Evolutionary conservation across 441 rosid genomes (phyloP).

Genomic region (Populus hybrid): DNA sequence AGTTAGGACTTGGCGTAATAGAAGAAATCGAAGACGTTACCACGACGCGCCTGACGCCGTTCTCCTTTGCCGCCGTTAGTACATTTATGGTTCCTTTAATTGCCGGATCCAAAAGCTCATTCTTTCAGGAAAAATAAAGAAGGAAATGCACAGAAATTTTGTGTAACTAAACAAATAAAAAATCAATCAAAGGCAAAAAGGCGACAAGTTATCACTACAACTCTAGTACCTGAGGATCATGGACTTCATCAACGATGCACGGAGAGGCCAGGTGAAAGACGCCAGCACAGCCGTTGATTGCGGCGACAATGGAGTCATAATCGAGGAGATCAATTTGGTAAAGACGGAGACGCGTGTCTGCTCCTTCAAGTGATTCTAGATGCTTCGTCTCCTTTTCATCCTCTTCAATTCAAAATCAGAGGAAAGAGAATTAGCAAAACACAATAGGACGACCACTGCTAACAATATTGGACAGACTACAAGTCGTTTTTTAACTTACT

Average conservation of each 20-base stretch:
- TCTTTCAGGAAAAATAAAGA: constrained; percentile 30
- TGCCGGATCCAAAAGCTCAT: constrained; percentile 78
- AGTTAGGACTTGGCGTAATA: constrained; percentile 71
- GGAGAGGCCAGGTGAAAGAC: constrained; percentile 95
- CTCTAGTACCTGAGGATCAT: constrained; percentile 59
- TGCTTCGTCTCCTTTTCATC: constrained; percentile 82
- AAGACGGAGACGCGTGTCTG: constrained; percentile 68
- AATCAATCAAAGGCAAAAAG: neutral
- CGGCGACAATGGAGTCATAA: constrained; percentile 57
- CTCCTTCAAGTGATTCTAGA: constrained; percentile 68
- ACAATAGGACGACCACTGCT: no score
- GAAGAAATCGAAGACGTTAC: constrained; percentile 78
- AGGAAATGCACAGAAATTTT: neutral
- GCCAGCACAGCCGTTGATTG: constrained; percentile 63
- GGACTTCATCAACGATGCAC: constrained; percentile 67
- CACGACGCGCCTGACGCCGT: constrained; percentile 73
- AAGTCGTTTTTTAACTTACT: constrained; percentile 26
- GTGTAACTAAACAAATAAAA: neutral
- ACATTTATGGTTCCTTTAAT: constrained; percentile 78
- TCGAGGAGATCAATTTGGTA: constrained; percentile 80
- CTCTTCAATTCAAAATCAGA: constrained; percentile 28
- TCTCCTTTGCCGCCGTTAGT: constrained; percentile 71
- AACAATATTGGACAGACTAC: neutral
- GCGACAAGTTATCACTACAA: neutral
- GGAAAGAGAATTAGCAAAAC: neutral